Conservation (phyloP, 306 rosid species). For the Dalbergia cultrata region DNA sequence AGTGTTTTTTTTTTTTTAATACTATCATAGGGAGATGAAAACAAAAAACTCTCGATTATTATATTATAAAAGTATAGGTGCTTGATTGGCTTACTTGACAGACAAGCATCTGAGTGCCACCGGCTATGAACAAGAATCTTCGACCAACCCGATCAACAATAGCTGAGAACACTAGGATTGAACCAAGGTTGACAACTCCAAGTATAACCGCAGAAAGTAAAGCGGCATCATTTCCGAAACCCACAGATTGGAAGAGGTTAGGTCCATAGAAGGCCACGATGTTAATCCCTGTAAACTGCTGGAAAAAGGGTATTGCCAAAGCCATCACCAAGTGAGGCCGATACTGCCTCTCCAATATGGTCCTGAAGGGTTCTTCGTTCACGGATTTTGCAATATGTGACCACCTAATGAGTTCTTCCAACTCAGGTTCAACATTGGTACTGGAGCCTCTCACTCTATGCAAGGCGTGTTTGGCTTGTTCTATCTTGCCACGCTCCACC, state of each 20-base stretch:
- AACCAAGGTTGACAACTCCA: constrained; percentile 57
- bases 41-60: not conserved
- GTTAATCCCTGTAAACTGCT: constrained; percentile 73
- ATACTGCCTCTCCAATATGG: constrained; percentile 61
- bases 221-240: constrained; percentile 66
- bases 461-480: constrained; percentile 60
- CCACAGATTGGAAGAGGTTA: constrained; percentile 72
- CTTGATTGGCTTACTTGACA: constrained; percentile 48
- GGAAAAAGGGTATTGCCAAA: constrained; percentile 61
- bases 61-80: not conserved
- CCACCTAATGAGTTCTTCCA: constrained; percentile 51
- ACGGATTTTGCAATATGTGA: constrained; percentile 46
- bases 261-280: constrained; percentile 78
- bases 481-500: constrained; percentile 61
- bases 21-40: too few relatives aligned
- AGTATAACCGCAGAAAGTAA: constrained; percentile 66
- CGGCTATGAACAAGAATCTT: constrained; percentile 65
- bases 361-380: constrained; percentile 56
- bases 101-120: constrained; percentile 70
- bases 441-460: constrained; percentile 59
- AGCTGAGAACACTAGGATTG: constrained; percentile 57
- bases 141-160: constrained; percentile 77
- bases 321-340: constrained; percentile 77
- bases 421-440: constrained; percentile 56
- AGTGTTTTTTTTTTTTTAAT: too few relatives aligned